Percentiles rank a stretch among this genome's conserved stretches.
Evolutionary conservation across 768 basidiomycete species (phyloP).

Genomic region (Sarcodon sp.): DNA sequence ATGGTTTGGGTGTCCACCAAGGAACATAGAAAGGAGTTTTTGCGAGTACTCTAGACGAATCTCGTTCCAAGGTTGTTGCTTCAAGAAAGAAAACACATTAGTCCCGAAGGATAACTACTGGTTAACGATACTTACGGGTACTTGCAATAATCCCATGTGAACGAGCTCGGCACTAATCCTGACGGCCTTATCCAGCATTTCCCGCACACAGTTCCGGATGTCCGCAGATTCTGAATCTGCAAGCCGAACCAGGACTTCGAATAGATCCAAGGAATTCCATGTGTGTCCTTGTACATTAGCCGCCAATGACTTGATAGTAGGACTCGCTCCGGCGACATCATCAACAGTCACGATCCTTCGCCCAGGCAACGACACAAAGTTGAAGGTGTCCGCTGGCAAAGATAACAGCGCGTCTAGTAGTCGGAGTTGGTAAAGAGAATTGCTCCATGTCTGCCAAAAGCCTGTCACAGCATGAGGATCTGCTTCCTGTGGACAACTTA

Average conservation of each 20-base stretch:
- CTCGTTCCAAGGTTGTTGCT: slow-evolving; percentile 81
- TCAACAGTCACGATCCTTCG: slow-evolving; percentile 78
- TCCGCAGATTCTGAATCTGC: slow-evolving; percentile 62
- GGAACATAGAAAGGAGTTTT: slow-evolving; percentile 78
- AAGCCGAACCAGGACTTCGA: slow-evolving; percentile 75
- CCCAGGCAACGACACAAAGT: slow-evolving; percentile 80
- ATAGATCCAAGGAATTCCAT: slow-evolving; percentile 91
- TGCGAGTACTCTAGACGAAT: slow-evolving; percentile 81
- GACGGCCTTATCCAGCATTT: slow-evolving; percentile 89
- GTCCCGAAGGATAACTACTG: not conserved
- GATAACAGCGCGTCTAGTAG: slow-evolving; percentile 83
- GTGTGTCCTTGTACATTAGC: slow-evolving; percentile 84
- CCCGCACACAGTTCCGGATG: slow-evolving; percentile 65
- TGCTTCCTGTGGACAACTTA: slow-evolving; percentile 66
- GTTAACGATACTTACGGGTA: slow-evolving; percentile 48
- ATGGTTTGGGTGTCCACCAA: slow-evolving; percentile 87
- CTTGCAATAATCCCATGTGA: slow-evolving; percentile 85
- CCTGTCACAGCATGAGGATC: slow-evolving; percentile 74
- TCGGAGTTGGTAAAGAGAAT: slow-evolving; percentile 74
- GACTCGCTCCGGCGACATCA: slow-evolving; percentile 73
- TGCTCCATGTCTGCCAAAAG: slow-evolving; percentile 81
- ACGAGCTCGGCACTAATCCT: slow-evolving; percentile 92
- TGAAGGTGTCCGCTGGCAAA: slow-evolving; percentile 83
- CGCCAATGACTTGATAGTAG: slow-evolving; percentile 86
- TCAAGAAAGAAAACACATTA: slow-evolving; percentile 7